These are phyloP conservation scores for Aeschynomene evenia DNA, from an alignment of 306 rosid species.

Conservation along the genomic window DNA sequence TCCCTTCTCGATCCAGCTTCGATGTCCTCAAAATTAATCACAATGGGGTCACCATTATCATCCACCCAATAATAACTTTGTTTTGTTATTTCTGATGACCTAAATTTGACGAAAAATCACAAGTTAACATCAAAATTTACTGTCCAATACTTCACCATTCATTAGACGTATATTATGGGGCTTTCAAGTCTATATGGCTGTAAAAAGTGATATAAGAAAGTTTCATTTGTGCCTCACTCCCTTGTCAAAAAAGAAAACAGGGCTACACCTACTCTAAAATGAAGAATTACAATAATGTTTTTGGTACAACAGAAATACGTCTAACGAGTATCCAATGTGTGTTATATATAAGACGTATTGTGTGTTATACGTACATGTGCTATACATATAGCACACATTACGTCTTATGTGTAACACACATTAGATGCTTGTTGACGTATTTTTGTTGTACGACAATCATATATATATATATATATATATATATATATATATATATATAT, in stretches of 20 bases:
- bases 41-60: neutral
- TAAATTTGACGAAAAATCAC: neutral
- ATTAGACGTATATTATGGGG: no score
- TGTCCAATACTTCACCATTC: neutral
- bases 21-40: neutral
- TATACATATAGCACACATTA: no score
- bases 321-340: no score
- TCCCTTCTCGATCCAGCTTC: neutral
- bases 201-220: neutral
- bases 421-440: no score
- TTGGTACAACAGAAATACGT: no score
- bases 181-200: no score
- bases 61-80: neutral
- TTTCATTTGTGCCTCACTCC: neutral
- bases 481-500: no score
- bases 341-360: no score
- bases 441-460: no score
- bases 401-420: no score
- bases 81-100: slow-evolving; percentile 26
- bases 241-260: slow-evolving; percentile 9
- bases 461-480: no score
- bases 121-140: neutral
- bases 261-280: slow-evolving; percentile 40
- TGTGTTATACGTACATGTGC: no score
- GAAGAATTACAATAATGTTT: neutral